Conservation (phyloP, 768 basidiomycete species). For the Fibroporia radiculosa region DNA sequence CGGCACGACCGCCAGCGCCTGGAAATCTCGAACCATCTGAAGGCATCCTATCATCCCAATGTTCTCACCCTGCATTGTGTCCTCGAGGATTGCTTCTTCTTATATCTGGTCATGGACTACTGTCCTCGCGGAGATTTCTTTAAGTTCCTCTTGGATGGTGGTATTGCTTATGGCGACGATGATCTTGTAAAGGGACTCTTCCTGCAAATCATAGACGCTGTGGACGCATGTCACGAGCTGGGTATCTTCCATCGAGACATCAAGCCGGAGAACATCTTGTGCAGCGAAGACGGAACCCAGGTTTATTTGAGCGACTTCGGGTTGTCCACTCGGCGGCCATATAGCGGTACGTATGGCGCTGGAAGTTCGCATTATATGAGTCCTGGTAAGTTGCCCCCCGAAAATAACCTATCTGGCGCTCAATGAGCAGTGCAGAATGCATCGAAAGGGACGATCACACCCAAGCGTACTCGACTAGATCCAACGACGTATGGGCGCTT, state of each 20-base stretch:
- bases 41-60: slow-evolving; percentile 2
- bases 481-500: slow-evolving; percentile 23
- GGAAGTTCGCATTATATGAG: slow-evolving; percentile 21
- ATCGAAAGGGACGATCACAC: slow-evolving; percentile 29
- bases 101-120: slow-evolving; percentile 14
- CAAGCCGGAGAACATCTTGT: slow-evolving; percentile 45
- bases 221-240: slow-evolving; percentile 38
- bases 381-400: slow-evolving; percentile 15
- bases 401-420: background rate
- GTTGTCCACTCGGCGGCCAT: slow-evolving; percentile 13
- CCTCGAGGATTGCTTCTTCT: slow-evolving; percentile 4
- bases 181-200: slow-evolving; percentile 37
- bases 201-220: slow-evolving; percentile 44
- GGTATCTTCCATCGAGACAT: slow-evolving; percentile 49
- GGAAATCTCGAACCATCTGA: slow-evolving; percentile 4
- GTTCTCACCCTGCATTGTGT: slow-evolving; percentile 4
- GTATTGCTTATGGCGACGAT: slow-evolving; percentile 33
- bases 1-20: slow-evolving; percentile 11
- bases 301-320: slow-evolving; percentile 40
- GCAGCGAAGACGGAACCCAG: slow-evolving; percentile 28
- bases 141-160: slow-evolving; percentile 29
- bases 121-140: slow-evolving; percentile 33
- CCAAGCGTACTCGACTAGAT: slow-evolving; percentile 24
- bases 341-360: slow-evolving; percentile 12
- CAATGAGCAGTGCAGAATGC: slow-evolving; percentile 14